Conservation (phyloP, 2,329 filamentous ascomycete species). For the Pyricularia sp. region DNA sequence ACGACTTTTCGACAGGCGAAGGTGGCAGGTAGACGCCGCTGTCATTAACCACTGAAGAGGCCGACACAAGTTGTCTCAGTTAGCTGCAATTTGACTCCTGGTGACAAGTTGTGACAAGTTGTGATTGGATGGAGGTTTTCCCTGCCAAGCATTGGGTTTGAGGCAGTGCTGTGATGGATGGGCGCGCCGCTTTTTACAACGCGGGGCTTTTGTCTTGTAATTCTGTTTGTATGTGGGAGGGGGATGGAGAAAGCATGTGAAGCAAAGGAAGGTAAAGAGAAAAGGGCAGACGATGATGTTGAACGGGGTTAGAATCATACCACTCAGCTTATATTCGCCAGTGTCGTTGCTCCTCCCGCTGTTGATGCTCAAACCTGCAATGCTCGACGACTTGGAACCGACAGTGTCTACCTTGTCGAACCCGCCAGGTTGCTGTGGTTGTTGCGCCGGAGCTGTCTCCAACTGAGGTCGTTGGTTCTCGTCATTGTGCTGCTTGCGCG, state of each 20-base stretch:
- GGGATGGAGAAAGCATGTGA: background rate
- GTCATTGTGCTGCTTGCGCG: slow-evolving; percentile 45
- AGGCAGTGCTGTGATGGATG: background rate
- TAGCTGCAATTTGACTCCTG: slow-evolving; percentile 1
- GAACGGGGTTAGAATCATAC: slow-evolving; percentile 33
- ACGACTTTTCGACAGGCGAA: slow-evolving; percentile 73
- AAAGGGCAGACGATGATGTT: background rate
- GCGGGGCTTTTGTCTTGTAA: background rate
- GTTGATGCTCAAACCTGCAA: slow-evolving; percentile 46
- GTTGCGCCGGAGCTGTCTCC: slow-evolving; percentile 7
- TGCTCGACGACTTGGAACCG: slow-evolving; percentile 51
- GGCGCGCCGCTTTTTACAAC: slow-evolving; percentile 5
- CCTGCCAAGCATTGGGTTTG: background rate
- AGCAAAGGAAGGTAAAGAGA: background rate
- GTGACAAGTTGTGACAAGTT: background rate
- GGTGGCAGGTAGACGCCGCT: slow-evolving; percentile 93
- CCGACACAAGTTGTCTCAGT: slow-evolving; percentile 8
- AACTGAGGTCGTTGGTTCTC: slow-evolving; percentile 40
- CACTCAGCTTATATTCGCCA: slow-evolving; percentile 72
- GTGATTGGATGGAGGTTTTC: background rate
- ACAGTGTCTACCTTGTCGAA: slow-evolving; percentile 56
- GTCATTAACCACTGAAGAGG: slow-evolving; percentile 80
- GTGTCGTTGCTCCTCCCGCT: slow-evolving; percentile 53
- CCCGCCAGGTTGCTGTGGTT: slow-evolving; percentile 18
- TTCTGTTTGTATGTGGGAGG: background rate